These are phyloP conservation scores for Carallia pectinifolia DNA, from an alignment of 345 rosid species.

Conservation along the genomic window DNA sequence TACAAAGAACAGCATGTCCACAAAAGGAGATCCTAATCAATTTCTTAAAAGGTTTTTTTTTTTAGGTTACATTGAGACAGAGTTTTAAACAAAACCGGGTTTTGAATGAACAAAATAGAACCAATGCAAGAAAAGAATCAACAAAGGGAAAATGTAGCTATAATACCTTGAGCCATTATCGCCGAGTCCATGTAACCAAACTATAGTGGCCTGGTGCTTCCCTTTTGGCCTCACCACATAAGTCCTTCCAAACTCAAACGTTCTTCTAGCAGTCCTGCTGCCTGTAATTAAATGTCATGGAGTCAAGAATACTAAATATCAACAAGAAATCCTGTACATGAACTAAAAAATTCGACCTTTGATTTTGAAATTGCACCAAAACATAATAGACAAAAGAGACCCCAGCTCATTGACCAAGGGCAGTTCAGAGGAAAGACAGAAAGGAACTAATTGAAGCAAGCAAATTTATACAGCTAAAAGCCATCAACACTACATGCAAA, in stretches of 20 bases:
- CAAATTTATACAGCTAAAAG: background rate
- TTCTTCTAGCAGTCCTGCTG: conserved; percentile 35
- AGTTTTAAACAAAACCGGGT: background rate
- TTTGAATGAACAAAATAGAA: background rate
- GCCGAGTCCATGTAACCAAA: conserved; percentile 53
- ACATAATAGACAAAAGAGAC: background rate
- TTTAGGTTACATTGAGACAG: background rate
- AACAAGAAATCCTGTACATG: conserved; percentile 8
- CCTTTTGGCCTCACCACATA: conserved; percentile 53
- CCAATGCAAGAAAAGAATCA: background rate
- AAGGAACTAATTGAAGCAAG: background rate
- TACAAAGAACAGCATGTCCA: background rate
- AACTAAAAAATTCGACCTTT: conserved; percentile 5
- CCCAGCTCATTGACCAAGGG: background rate
- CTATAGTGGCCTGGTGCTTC: conserved; percentile 49
- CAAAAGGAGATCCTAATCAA: background rate
- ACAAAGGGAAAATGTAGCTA: conserved; percentile 1
- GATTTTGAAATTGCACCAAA: background rate
- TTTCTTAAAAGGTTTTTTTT: background rate
- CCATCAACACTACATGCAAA: background rate
- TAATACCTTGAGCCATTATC: conserved; percentile 50
- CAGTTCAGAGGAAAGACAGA: background rate
- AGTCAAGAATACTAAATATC: conserved; percentile 8
- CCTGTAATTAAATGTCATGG: conserved; percentile 24
- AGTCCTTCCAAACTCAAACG: conserved; percentile 48